These are phyloP conservation scores for Aspergillus ruber DNA, from an alignment of 2,329 filamentous ascomycete species.

Conservation along the genomic window DNA sequence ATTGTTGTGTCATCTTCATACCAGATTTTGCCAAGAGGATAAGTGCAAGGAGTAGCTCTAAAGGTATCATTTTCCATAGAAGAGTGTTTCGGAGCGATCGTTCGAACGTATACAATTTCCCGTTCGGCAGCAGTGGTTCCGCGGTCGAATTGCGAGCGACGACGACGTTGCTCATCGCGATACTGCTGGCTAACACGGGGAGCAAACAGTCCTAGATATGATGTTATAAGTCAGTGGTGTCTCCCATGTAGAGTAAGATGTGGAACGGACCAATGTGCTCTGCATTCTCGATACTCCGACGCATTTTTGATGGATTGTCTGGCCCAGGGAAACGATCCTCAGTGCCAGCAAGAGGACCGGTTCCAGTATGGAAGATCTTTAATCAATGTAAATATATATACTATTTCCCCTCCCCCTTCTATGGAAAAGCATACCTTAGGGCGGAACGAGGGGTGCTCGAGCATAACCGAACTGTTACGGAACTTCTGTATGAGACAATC, in stretches of 20 bases:
- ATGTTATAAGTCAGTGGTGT: background rate
- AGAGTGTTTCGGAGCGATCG: constrained; percentile 13
- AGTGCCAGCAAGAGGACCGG: constrained; percentile 53
- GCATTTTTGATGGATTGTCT: constrained; percentile 82
- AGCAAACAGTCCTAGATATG: constrained; percentile 55
- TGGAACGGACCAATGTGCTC: constrained; percentile 65
- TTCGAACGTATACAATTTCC: constrained; percentile 45
- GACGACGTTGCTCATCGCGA: constrained; percentile 67
- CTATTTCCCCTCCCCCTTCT: background rate
- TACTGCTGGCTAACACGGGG: constrained; percentile 69
- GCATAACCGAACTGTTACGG: constrained; percentile 92
- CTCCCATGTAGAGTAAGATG: constrained; percentile 1
- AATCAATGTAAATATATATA: constrained; percentile 14
- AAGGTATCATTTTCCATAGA: constrained; percentile 12
- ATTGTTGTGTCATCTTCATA: constrained; percentile 11
- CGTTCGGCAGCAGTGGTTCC: constrained; percentile 67
- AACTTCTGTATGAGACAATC: constrained; percentile 93
- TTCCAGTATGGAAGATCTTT: constrained; percentile 50
- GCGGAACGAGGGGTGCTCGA: constrained; percentile 71
- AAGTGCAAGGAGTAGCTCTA: constrained; percentile 20
- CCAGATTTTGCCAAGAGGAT: constrained; percentile 18
- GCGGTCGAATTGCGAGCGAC: constrained; percentile 72
- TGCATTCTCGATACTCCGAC: constrained; percentile 79
- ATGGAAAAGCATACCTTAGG: constrained; percentile 60
- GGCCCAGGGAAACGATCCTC: constrained; percentile 71